Conservation (phyloP, 2,329 filamentous ascomycete genomes). For the Phyllosticta citribraziliensis region DNA sequence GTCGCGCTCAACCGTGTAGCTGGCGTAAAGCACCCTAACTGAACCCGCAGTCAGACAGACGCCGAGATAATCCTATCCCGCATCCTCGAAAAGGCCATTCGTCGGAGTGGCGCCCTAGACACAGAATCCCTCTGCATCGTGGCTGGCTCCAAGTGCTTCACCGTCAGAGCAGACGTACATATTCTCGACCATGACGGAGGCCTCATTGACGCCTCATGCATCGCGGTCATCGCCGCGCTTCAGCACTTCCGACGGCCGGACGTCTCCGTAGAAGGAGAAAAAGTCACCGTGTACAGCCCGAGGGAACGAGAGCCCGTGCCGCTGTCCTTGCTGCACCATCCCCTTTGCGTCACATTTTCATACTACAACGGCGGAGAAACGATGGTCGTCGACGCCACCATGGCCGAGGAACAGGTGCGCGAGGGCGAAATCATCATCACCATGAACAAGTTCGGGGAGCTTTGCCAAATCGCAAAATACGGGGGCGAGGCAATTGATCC, state of each 20-base stretch:
- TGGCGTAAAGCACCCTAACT: constrained; percentile 16
- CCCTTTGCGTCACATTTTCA: constrained; percentile 82
- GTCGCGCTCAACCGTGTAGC: constrained; percentile 13
- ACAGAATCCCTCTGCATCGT: constrained; percentile 93
- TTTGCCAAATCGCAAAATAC: constrained; percentile 85
- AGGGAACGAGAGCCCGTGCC: constrained; percentile 85
- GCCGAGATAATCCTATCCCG: constrained; percentile 78
- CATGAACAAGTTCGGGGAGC: constrained; percentile 79
- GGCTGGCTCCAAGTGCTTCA: constrained; percentile 84
- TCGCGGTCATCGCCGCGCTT: constrained; percentile 78
- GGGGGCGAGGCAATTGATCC: constrained; percentile 78
- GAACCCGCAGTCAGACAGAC: constrained; percentile 55
- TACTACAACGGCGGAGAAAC: constrained; percentile 69
- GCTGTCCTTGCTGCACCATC: constrained; percentile 82
- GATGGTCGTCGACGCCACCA: constrained; percentile 60
- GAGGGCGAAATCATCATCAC: constrained; percentile 70
- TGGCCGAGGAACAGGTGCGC: constrained; percentile 67
- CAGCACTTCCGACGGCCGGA: constrained; percentile 89
- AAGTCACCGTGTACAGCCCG: constrained; percentile 71
- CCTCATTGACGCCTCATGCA: constrained; percentile 73
- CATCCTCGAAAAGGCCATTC: constrained; percentile 86
- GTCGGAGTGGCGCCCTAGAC: constrained; percentile 83
- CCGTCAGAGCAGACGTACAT: constrained; percentile 82
- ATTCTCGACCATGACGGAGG: constrained; percentile 86
- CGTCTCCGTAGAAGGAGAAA: constrained; percentile 74